A percentile compares a stretch with the other conserved stretches of the same genome.
Evolutionary conservation across 1,284 basidiomycete genomes (phyloP).

Genomic region (Ustilago crameri): DNA sequence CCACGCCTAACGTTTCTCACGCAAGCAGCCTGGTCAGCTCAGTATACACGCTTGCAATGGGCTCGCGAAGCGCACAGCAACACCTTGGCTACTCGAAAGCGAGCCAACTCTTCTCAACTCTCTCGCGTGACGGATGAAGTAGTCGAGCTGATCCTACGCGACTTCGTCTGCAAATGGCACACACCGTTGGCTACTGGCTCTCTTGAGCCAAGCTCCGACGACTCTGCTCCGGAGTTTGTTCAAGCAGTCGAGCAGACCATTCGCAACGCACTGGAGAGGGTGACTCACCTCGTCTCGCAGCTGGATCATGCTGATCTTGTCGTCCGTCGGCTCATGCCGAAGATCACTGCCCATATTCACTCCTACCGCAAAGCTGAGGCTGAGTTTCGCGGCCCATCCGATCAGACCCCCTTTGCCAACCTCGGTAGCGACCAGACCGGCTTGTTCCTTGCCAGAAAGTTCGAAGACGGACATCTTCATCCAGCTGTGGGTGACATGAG

Average conservation of each 20-base stretch:
- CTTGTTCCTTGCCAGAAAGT: conserved; percentile 75
- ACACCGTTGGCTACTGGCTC: conserved; percentile 41
- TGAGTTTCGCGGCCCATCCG: conserved; percentile 74
- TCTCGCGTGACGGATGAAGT: conserved; percentile 28
- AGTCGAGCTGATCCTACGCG: conserved; percentile 50
- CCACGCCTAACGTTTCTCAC: conserved; percentile 43
- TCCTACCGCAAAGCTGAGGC: conserved; percentile 91
- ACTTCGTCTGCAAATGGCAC: conserved; percentile 62
- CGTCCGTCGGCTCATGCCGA: conserved; percentile 85
- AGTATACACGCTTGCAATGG: conserved; percentile 39
- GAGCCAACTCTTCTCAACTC: conserved; percentile 11
- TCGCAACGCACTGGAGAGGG: conserved; percentile 75
- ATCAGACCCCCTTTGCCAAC: conserved; percentile 23
- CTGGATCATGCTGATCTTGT: conserved; percentile 82
- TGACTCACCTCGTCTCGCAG: conserved; percentile 73
- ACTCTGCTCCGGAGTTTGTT: conserved; percentile 83
- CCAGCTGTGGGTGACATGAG: conserved; percentile 80
- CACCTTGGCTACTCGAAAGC: neutral
- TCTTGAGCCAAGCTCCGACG: conserved; percentile 5
- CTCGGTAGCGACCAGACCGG: conserved; percentile 70
- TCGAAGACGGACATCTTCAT: conserved; percentile 73
- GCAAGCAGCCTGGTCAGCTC: conserved; percentile 46
- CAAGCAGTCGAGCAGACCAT: conserved; percentile 81
- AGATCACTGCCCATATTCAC: conserved; percentile 86
- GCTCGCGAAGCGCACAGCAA: conserved; percentile 23